Evolutionary conservation across 371 early-diverging fungal genomes (phyloP).

Genomic region (Rhizopus arrhizus): DNA sequence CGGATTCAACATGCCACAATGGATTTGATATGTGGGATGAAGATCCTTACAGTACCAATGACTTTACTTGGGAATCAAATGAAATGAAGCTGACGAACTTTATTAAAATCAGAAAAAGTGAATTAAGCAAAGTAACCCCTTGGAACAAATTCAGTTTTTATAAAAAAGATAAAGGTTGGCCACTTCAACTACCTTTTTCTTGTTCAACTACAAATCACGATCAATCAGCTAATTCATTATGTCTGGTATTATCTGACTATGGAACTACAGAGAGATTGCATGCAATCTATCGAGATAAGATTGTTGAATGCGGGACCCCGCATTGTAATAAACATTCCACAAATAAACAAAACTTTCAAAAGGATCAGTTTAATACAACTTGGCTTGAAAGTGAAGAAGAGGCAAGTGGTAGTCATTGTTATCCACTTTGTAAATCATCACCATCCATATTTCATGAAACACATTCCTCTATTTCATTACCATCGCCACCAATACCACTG

Average conservation of each 20-base stretch:
- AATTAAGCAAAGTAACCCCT: slow-evolving; percentile 20
- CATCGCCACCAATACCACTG: not conserved
- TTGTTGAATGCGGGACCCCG: slow-evolving; percentile 53
- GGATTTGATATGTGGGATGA: slow-evolving; percentile 60
- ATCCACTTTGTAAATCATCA: not conserved
- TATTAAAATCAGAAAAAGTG: slow-evolving; percentile 32
- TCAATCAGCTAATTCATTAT: slow-evolving; percentile 57
- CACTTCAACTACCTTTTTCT: slow-evolving; percentile 52
- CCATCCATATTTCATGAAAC: slow-evolving; percentile 22
- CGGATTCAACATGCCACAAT: slow-evolving; percentile 19
- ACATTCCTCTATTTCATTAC: slow-evolving; percentile 25
- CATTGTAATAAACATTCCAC: not conserved
- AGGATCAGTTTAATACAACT: slow-evolving; percentile 14
- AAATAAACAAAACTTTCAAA: not conserved
- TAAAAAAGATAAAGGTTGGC: slow-evolving; percentile 51
- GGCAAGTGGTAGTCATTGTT: no score
- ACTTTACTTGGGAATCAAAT: slow-evolving; percentile 54
- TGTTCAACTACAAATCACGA: slow-evolving; percentile 55
- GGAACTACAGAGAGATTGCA: slow-evolving; percentile 51
- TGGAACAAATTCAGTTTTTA: slow-evolving; percentile 40
- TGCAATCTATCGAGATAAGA: slow-evolving; percentile 48
- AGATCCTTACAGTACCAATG: slow-evolving; percentile 52
- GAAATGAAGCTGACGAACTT: slow-evolving; percentile 47
- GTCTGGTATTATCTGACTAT: slow-evolving; percentile 46
- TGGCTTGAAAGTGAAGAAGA: slow-evolving; percentile 28